Conservation (phyloP, 2,329 filamentous ascomycete genomes). For the Microsporum canis region DNA sequence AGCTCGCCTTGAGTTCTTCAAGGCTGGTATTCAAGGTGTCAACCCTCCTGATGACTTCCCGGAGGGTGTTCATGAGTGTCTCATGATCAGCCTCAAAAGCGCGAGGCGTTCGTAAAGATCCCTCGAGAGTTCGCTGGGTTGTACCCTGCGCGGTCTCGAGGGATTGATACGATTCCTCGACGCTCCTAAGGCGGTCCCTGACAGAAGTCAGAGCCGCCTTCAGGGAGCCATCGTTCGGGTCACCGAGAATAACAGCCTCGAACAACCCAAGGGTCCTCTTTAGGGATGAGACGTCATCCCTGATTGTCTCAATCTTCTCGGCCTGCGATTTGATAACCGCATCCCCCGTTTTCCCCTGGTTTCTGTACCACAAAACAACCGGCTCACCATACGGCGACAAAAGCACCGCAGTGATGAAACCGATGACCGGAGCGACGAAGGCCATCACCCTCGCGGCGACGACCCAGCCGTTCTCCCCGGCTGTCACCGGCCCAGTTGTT, state of each 20-base stretch:
- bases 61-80: neutral
- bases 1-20: neutral
- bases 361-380: neutral
- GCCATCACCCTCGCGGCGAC: neutral
- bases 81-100: neutral
- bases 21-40: neutral
- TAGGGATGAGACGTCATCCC: neutral
- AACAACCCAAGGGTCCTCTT: neutral
- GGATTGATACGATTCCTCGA: neutral
- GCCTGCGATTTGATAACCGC: neutral
- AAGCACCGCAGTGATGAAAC: neutral
- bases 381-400: neutral
- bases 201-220: neutral
- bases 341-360: neutral
- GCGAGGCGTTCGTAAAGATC: neutral
- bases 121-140: neutral
- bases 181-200: neutral
- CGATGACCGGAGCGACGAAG: neutral
- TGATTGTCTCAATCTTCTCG: neutral
- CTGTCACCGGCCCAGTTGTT: neutral
- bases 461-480: neutral
- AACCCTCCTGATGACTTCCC: neutral
- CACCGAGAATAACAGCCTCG: neutral
- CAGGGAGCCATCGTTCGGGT: neutral
- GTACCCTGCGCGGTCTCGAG: neutral